Evolutionary conservation across 129 eudicot genomes (phyloP).

Genomic region (Centaurea solstitialis): DNA sequence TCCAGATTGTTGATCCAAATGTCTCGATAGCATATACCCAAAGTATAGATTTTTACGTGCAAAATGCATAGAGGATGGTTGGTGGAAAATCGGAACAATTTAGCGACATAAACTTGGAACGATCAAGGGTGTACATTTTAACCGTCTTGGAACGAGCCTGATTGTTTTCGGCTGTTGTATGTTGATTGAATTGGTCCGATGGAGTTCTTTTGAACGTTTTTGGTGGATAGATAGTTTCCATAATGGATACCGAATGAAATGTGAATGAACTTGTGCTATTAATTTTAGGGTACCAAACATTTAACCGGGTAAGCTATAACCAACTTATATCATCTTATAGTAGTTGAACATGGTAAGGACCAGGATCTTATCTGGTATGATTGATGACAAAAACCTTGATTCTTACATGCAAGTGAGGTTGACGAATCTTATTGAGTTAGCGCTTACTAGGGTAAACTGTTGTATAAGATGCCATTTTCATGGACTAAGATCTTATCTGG

Average conservation of each 20-base stretch:
- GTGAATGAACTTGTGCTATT: too few relatives aligned
- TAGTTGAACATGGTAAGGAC: too few relatives aligned
- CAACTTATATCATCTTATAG: too few relatives aligned
- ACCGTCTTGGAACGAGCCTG: neutral
- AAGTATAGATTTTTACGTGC: neutral
- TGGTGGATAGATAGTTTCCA: neutral
- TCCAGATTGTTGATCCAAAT: slow-evolving; percentile 23
- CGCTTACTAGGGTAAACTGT: too few relatives aligned
- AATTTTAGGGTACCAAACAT: too few relatives aligned
- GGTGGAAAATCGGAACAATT: neutral
- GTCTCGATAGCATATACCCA: slow-evolving; percentile 2
- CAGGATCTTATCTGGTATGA: too few relatives aligned
- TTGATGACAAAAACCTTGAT: too few relatives aligned
- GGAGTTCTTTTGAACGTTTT: neutral
- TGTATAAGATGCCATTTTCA: too few relatives aligned
- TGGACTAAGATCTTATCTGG: too few relatives aligned
- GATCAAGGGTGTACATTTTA: neutral
- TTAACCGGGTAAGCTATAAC: too few relatives aligned
- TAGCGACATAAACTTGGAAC: neutral
- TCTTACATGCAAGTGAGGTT: too few relatives aligned
- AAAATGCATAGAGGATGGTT: slow-evolving; percentile 7
- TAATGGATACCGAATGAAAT: neutral
- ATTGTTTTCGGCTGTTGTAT: neutral
- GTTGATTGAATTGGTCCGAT: neutral
- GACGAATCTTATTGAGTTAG: too few relatives aligned